A percentile compares a stretch with the other conserved stretches of the same genome.
Evolutionary conservation across 2,329 filamentous ascomycete genomes (phyloP).

Genomic region (Nothophoma quercina): DNA sequence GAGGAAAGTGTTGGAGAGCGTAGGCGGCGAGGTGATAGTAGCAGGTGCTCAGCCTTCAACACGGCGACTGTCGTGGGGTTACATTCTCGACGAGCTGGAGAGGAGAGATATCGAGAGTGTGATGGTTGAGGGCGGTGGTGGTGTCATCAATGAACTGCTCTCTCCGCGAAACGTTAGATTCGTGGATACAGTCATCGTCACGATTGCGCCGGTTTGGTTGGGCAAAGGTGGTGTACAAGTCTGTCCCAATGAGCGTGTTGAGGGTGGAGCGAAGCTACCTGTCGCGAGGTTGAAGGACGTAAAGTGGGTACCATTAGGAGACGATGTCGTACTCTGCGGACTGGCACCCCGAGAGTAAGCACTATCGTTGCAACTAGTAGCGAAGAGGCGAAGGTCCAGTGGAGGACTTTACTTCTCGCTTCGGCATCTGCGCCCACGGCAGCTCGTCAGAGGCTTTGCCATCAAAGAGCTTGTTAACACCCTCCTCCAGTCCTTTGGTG

Average conservation of each 20-base stretch:
- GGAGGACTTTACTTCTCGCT: not conserved
- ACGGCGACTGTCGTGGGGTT: slow-evolving; percentile 61
- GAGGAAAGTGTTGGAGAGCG: slow-evolving; percentile 43
- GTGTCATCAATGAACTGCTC: slow-evolving; percentile 84
- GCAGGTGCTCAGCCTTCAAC: not conserved
- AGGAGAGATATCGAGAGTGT: slow-evolving; percentile 73
- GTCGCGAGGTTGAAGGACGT: slow-evolving; percentile 72
- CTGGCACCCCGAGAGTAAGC: slow-evolving; percentile 50
- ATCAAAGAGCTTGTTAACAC: slow-evolving; percentile 36
- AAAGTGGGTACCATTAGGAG: slow-evolving; percentile 78
- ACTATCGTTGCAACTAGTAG: slow-evolving; percentile 5
- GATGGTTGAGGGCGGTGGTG: slow-evolving; percentile 90
- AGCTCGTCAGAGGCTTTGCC: slow-evolving; percentile 32
- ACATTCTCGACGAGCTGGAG: slow-evolving; percentile 66
- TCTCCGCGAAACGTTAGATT: slow-evolving; percentile 65
- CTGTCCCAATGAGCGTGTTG: slow-evolving; percentile 67
- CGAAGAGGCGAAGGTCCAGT: slow-evolving; percentile 11
- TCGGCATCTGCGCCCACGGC: slow-evolving; percentile 33
- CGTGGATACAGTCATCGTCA: slow-evolving; percentile 82
- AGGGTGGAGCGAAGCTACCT: slow-evolving; percentile 59
- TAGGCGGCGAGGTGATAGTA: slow-evolving; percentile 38
- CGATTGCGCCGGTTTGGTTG: slow-evolving; percentile 89
- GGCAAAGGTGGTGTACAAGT: slow-evolving; percentile 83
- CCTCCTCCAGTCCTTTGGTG: slow-evolving; percentile 35
- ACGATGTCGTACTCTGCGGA: slow-evolving; percentile 84